Conservation (phyloP, 441 rosid genomes). For the Biscutella laevigata region DNA sequence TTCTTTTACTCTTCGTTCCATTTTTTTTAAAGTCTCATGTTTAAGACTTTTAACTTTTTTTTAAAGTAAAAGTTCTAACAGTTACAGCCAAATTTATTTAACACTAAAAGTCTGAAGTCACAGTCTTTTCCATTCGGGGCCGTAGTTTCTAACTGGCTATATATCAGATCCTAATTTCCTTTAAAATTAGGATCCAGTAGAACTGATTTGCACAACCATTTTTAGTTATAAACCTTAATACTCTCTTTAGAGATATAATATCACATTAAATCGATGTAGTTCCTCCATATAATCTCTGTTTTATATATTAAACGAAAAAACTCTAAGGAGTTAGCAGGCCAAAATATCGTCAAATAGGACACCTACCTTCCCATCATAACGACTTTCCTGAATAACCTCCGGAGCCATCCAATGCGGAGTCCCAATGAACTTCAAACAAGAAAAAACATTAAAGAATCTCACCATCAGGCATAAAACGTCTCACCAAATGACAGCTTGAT, state of each 20-base stretch:
- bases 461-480: conserved; percentile 7
- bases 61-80: no score
- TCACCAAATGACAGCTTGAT: neutral
- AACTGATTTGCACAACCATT: conserved; percentile 10
- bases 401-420: conserved; percentile 99
- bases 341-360: conserved; percentile 6
- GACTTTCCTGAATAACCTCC: conserved; percentile 98
- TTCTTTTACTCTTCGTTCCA: no score
- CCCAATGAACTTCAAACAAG: conserved; percentile 78
- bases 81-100: no score
- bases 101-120: no score
- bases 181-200: neutral
- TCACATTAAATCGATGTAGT: no score
- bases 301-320: neutral
- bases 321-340: neutral
- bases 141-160: conserved; percentile 8
- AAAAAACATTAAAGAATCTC: conserved; percentile 11
- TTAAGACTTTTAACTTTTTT: no score
- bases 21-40: no score
- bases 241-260: conserved; percentile 1
- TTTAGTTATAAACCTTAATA: neutral
- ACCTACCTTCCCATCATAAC: conserved; percentile 97
- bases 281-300: neutral
- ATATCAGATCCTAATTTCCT: neutral
- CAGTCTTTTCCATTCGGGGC: no score